phyloP scores from a whole-genome alignment of 495 filamentous ascomycete genomes.

The Usnea hakonensis region DNA sequence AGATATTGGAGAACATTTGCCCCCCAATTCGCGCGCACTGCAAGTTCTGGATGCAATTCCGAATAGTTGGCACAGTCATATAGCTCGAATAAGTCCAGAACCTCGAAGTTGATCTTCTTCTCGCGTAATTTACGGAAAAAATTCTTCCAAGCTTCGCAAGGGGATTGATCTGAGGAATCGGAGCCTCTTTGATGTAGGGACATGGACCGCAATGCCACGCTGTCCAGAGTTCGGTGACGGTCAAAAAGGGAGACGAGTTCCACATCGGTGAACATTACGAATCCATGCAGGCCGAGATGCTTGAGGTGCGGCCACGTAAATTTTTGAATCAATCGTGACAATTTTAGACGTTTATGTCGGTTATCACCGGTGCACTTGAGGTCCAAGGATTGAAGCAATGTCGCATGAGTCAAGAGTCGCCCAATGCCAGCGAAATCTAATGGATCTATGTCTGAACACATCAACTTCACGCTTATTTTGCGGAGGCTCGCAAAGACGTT shows the following conservation, averaged over 20 bases:
- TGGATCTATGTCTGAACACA: not conserved
- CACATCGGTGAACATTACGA: not conserved
- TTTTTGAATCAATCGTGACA: not conserved
- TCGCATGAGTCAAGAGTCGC: not conserved
- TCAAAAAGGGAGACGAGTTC: not conserved
- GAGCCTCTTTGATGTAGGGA: not conserved
- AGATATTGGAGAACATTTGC: not conserved
- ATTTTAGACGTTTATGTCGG: not conserved
- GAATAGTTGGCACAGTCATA: not conserved
- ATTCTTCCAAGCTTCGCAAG: not conserved
- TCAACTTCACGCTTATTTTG: not conserved
- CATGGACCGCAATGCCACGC: not conserved
- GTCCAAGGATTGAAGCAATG: not conserved
- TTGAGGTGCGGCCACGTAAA: not conserved
- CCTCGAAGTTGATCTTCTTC: not conserved
- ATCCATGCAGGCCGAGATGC: not conserved
- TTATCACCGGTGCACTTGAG: not conserved
- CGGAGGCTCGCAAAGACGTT: not conserved
- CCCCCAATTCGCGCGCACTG: not conserved
- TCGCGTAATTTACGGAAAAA: not conserved
- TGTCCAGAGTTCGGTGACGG: not conserved
- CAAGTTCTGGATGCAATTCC: too few species aligned
- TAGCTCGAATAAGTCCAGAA: not conserved
- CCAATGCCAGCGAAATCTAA: not conserved
- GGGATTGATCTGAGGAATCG: not conserved